phyloP scores from a whole-genome alignment of 345 rosid species.

The Salix koriyanagi region DNA sequence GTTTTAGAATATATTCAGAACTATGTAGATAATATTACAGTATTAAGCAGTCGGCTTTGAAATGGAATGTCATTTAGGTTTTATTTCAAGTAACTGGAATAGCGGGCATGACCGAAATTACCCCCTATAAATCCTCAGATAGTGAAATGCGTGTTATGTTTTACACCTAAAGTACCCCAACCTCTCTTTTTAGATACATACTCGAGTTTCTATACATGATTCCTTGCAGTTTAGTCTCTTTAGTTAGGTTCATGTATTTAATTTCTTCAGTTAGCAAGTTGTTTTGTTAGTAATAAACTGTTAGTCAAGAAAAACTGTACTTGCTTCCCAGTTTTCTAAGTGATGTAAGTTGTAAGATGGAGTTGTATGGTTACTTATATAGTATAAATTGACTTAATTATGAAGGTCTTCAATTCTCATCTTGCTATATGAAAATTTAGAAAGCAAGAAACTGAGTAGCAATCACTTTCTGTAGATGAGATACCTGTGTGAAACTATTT shows the following conservation, averaged over 20 bases:
- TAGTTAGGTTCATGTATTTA: too few relatives aligned
- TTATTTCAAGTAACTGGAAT: not conserved
- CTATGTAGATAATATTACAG: not conserved
- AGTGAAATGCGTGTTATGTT: not conserved
- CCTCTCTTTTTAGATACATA: too few relatives aligned
- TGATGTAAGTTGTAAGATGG: not conserved
- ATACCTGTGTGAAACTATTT: too few relatives aligned
- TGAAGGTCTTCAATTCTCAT: not conserved
- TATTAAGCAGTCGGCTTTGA: not conserved
- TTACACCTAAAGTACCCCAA: not conserved
- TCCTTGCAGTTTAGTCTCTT: too few relatives aligned
- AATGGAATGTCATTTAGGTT: not conserved
- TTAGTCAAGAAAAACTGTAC: not conserved
- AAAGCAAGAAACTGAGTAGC: not conserved
- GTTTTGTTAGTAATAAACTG: not conserved
- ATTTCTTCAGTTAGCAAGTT: too few relatives aligned
- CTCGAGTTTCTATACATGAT: too few relatives aligned
- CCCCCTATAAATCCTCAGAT: too few relatives aligned
- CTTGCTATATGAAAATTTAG: not conserved
- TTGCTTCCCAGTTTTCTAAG: not conserved
- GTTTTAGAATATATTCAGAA: not conserved
- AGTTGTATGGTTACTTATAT: not conserved
- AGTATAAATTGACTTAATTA: not conserved
- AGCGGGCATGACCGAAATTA: not conserved
- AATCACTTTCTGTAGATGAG: too few relatives aligned